A percentile compares a stretch with the other conserved stretches of the same genome.
Evolutionary conservation across 179 eudicot species (phyloP).

Genomic region (Amaranthus tricolor): DNA sequence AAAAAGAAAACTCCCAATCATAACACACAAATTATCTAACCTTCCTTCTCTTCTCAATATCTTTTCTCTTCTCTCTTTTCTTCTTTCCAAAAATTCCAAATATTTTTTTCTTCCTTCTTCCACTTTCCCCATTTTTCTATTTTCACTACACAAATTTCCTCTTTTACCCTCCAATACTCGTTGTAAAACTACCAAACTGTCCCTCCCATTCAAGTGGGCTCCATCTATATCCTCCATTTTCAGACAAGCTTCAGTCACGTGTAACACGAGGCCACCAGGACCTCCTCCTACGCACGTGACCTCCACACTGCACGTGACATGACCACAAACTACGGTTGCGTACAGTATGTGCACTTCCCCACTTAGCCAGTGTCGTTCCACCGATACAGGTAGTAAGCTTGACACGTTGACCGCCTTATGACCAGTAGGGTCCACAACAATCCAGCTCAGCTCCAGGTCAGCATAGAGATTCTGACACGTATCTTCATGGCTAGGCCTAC

Average conservation of each 20-base stretch:
- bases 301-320: constrained; percentile 52
- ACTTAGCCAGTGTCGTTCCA: constrained; percentile 75
- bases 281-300: constrained; percentile 58
- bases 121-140: constrained; percentile 26
- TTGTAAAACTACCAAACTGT: constrained; percentile 64
- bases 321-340: constrained; percentile 33
- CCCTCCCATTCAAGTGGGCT: constrained; percentile 56
- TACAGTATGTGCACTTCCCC: constrained; percentile 69
- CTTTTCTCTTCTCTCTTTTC: constrained; percentile 52
- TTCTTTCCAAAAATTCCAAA: constrained; percentile 50
- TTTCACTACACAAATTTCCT: constrained; percentile 23
- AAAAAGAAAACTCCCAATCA: constrained; percentile 39
- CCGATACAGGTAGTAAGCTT: constrained; percentile 52
- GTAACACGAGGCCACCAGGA: constrained; percentile 40
- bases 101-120: constrained; percentile 49
- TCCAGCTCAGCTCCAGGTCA: constrained; percentile 70
- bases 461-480: constrained; percentile 36
- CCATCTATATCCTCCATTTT: constrained; percentile 80
- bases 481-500: constrained; percentile 43
- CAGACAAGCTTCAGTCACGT: constrained; percentile 72
- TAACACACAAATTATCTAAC: constrained; percentile 58
- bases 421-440: constrained; percentile 48
- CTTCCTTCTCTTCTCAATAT: constrained; percentile 54
- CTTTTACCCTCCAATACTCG: constrained; percentile 54
- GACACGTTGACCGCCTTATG: constrained; percentile 53